Percentiles rank a stretch among this genome's conserved stretches.
These are phyloP conservation scores for Prunus yedoensis DNA, from an alignment of 331 rosid species.

Conservation along the genomic window DNA sequence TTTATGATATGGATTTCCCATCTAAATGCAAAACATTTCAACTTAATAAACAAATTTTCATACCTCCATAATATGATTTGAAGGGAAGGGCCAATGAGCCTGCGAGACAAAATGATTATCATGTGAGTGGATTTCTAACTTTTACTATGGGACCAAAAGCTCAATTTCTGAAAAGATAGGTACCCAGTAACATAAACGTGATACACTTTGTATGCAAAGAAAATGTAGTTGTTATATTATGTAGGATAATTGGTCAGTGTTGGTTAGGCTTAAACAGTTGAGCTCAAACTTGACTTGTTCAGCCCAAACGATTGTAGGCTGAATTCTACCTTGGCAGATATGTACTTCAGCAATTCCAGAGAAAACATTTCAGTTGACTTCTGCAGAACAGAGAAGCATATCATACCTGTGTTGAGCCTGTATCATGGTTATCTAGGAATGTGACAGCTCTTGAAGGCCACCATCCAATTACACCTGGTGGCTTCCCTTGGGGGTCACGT, in stretches of 20 bases:
- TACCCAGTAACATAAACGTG: neutral
- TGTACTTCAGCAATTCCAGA: neutral
- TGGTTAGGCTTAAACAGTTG: conserved; percentile 6
- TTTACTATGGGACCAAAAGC: conserved; percentile 13
- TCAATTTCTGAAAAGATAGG: conserved; percentile 15
- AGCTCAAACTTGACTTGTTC: conserved; percentile 1
- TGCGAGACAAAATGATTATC: conserved; percentile 37
- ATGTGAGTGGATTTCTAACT: conserved; percentile 20
- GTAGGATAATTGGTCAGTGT: neutral
- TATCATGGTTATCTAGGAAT: conserved; percentile 83
- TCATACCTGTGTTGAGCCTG: conserved; percentile 89
- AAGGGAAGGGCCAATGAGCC: conserved; percentile 96
- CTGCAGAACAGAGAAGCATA: neutral
- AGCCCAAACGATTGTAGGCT: conserved; percentile 8
- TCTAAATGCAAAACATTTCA: neutral
- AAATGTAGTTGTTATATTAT: neutral
- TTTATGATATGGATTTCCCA: neutral
- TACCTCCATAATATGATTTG: conserved; percentile 89
- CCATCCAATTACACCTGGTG: conserved; percentile 87
- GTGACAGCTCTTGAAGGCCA: conserved; percentile 92
- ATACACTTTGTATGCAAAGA: neutral
- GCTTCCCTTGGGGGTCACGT: conserved; percentile 78
- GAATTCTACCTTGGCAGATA: neutral
- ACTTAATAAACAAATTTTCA: neutral
- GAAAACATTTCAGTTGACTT: neutral